These are phyloP conservation scores for Candida maesae DNA, from an alignment of 805 yeast genomes.

Conservation along the genomic window DNA sequence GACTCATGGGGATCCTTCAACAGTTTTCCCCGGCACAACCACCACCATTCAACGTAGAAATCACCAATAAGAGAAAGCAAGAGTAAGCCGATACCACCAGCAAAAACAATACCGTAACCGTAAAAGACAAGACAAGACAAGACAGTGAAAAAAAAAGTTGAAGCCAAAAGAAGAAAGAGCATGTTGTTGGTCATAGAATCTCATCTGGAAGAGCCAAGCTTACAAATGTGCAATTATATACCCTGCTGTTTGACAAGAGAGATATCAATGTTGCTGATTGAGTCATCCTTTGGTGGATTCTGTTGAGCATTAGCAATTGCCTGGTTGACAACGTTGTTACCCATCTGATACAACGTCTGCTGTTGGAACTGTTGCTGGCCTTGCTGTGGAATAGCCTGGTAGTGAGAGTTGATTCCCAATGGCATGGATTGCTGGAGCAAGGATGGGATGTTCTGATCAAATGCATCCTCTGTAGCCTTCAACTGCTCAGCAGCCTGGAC, in stretches of 20 bases:
- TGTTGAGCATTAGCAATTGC: slow-evolving; percentile 27
- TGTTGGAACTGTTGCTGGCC: slow-evolving; percentile 8
- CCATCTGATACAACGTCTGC: slow-evolving; percentile 10
- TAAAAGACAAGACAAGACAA: not conserved
- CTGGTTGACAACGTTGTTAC: slow-evolving; percentile 22
- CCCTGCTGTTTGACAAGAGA: slow-evolving; percentile 26
- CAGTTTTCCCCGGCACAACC: no score
- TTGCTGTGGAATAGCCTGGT: slow-evolving; percentile 11
- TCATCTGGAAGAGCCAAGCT: no score
- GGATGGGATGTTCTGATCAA: slow-evolving; percentile 28
- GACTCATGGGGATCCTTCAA: no score
- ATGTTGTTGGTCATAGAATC: no score
- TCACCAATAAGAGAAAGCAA: not conserved
- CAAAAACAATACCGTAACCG: not conserved
- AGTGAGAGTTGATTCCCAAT: slow-evolving; percentile 6
- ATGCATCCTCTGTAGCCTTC: slow-evolving; percentile 10
- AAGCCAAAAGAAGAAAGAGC: not conserved
- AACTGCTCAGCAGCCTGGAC: slow-evolving; percentile 11
- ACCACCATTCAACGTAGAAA: no score
- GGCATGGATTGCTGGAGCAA: slow-evolving; percentile 20
- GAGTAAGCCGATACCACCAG: not conserved
- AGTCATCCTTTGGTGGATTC: slow-evolving; percentile 18
- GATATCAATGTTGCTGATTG: slow-evolving; percentile 27
- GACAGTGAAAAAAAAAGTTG: not conserved
- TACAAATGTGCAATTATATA: slow-evolving; percentile 4